Base-by-base conservation (phyloP, 73 alveolate genomes). In the Paramecium tetraurelia region DNA sequence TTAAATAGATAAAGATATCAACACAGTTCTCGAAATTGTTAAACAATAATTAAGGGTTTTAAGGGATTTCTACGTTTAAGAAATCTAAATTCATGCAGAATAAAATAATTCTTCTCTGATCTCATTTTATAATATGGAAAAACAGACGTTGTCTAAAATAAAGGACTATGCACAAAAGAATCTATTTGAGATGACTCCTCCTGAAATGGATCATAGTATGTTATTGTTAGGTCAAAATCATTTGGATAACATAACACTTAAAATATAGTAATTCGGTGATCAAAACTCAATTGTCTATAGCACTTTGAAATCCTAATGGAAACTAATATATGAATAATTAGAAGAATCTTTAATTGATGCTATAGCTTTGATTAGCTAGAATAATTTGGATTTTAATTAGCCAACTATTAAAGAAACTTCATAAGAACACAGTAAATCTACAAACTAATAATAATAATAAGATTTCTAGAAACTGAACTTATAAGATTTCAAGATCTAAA, bases 171-270 rank as follows among this genome's bases (percentile, higher is more conserved):
- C 57, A 16, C 31, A 24, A 6, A 80, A 80, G 21, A 80, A 80
- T 48, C 46, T 80, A n/a, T 80, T 80, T 80, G 90, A 80, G 24
- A 80, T 80, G 90, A 80, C 90, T 4, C 90, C 90, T 21, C 46
- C 90, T 4, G 90, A 80, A 80, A 41, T 80, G 46, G 70, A 80
- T 41, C 90, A 80, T 80, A 80, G 90, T 44, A 40, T 80, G 72
- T 10, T 80, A 21, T 44, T 80, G 12, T 44, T 80, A 24, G 90
- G 50, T 31, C 21, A 58, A 24, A 44, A 3, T 14, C 75, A 80
- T 46, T 22, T 80, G 21, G 70, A 41, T 3, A 18, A 40, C 10
- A 14, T 80, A 22, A 4, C 10, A 5, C 1, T n/a, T 11, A 43
- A 80, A 80, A 3, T 80, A 4, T 31, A 21, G 44, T 14, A 46